phyloP scores from a whole-genome alignment of 129 eudicot species.

The Scalesia atractyloides region DNA sequence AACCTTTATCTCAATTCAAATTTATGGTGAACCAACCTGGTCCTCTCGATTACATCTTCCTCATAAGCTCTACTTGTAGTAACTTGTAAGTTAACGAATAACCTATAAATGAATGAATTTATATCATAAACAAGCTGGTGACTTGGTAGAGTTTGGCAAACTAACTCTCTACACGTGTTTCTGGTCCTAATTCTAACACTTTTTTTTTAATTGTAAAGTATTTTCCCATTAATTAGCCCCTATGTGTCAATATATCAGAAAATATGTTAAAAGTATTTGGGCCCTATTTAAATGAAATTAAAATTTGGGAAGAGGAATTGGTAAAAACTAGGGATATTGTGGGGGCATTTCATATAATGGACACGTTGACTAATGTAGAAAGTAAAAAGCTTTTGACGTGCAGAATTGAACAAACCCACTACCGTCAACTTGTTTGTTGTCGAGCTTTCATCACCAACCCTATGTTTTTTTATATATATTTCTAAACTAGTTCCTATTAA shows the following conservation, averaged over 20 bases:
- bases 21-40: no score
- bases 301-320: background rate
- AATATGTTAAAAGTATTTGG: no score
- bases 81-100: background rate
- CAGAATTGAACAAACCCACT: conserved; percentile 28
- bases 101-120: background rate
- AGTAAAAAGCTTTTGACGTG: conserved; percentile 20
- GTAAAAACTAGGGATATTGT: background rate
- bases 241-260: background rate
- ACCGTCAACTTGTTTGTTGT: conserved; percentile 14
- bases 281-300: no score
- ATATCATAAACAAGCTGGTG: background rate
- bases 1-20: no score
- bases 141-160: background rate
- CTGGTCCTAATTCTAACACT: background rate
- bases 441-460: conserved; percentile 19
- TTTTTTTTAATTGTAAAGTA: background rate
- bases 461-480: no score
- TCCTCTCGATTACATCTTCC: no score
- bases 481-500: no score
- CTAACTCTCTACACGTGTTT: background rate
- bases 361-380: conserved; percentile 12
- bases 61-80: background rate
- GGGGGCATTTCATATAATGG: background rate
- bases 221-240: background rate